These are phyloP conservation scores for Tolypocladium album DNA, from an alignment of 2,329 filamentous ascomycete genomes.

Conservation along the genomic window DNA sequence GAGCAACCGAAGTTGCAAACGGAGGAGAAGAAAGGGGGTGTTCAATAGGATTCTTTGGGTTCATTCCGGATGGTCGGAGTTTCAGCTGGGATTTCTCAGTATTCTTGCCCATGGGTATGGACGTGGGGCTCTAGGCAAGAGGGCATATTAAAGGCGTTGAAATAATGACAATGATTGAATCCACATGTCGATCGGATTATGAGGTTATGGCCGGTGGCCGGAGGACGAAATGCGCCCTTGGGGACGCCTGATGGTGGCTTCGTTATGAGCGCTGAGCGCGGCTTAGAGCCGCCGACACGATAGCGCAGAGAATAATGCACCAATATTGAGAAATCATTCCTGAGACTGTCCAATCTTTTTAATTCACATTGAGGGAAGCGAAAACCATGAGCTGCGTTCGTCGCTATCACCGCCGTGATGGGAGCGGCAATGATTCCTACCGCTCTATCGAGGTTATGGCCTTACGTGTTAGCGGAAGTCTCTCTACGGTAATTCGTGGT, in stretches of 20 bases:
- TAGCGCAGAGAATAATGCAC: background rate
- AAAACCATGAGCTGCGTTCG: background rate
- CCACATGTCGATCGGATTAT: background rate
- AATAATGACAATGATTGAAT: constrained; percentile 4
- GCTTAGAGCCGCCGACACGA: background rate
- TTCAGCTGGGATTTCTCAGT: constrained; percentile 8
- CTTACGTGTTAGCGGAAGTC: background rate
- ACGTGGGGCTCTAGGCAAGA: constrained; percentile 11
- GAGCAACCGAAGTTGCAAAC: constrained; percentile 15
- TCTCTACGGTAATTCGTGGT: background rate
- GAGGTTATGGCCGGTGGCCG: background rate
- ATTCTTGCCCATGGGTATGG: constrained; percentile 10
- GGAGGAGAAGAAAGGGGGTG: constrained; percentile 7
- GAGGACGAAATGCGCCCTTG: background rate
- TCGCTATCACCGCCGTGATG: background rate
- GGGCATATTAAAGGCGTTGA: constrained; percentile 17
- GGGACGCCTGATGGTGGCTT: background rate
- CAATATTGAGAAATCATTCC: background rate
- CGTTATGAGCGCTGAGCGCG: background rate
- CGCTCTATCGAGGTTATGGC: constrained; percentile 10
- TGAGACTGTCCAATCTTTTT: background rate
- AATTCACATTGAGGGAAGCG: background rate
- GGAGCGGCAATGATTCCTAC: background rate
- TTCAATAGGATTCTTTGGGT: constrained; percentile 5
- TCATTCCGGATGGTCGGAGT: constrained; percentile 8